Evolutionary conservation across 2,329 filamentous ascomycete genomes (phyloP).

Genomic region (Thielaviopsis punctulata): DNA sequence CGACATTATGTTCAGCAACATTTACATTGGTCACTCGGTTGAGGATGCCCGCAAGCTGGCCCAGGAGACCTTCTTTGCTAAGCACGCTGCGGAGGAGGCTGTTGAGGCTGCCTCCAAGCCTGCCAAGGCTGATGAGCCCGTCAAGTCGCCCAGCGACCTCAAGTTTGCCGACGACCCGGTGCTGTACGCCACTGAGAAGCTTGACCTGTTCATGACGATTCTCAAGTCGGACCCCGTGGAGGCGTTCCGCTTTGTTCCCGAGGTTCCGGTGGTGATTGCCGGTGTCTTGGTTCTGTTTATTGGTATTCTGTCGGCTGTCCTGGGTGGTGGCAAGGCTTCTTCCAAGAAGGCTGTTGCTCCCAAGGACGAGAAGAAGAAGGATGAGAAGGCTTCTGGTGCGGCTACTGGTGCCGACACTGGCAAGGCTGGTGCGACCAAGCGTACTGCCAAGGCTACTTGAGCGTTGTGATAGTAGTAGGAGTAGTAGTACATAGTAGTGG

Average conservation of each 20-base stretch:
- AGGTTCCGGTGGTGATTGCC: slow-evolving; percentile 67
- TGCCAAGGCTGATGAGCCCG: slow-evolving; percentile 45
- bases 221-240: slow-evolving; percentile 65
- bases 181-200: slow-evolving; percentile 76
- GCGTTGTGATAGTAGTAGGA: neutral
- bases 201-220: slow-evolving; percentile 77
- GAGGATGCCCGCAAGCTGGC: slow-evolving; percentile 83
- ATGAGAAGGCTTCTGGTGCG: slow-evolving; percentile 38
- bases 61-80: slow-evolving; percentile 76
- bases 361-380: slow-evolving; percentile 42
- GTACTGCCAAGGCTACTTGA: slow-evolving; percentile 30
- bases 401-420: slow-evolving; percentile 51
- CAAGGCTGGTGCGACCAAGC: slow-evolving; percentile 55
- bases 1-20: slow-evolving; percentile 98
- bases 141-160: slow-evolving; percentile 57
- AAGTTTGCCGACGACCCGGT: slow-evolving; percentile 86
- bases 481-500: neutral
- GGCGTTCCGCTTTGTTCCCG: slow-evolving; percentile 78
- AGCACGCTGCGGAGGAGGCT: slow-evolving; percentile 67
- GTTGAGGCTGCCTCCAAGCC: slow-evolving; percentile 66
- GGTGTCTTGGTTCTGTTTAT: slow-evolving; percentile 54
- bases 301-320: slow-evolving; percentile 48
- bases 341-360: slow-evolving; percentile 59
- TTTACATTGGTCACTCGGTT: slow-evolving; percentile 96
- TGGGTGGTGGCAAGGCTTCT: slow-evolving; percentile 47